Evolutionary conservation across 208 protist genomes (phyloP).

Genomic region (Trypanosoma boissoni): DNA sequence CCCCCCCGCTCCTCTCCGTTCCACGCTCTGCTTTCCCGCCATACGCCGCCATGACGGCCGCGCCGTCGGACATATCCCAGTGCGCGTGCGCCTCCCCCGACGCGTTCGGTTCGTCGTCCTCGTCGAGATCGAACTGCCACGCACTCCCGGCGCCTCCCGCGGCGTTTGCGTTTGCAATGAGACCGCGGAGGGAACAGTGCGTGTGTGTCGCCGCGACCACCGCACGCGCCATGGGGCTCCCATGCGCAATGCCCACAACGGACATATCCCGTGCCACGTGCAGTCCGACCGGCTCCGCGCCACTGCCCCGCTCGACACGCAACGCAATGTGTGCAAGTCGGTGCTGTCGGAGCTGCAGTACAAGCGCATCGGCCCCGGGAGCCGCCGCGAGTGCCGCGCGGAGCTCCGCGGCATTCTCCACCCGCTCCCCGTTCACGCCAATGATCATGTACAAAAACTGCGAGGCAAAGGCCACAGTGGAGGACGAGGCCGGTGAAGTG

Average conservation of each 20-base stretch:
- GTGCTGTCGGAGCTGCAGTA: constrained; percentile 60
- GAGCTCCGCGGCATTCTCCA: constrained; percentile 19
- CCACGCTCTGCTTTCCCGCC: background rate
- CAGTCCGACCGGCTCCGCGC: constrained; percentile 53
- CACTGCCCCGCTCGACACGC: constrained; percentile 31
- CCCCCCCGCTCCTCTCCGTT: no score
- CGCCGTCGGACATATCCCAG: constrained; percentile 30
- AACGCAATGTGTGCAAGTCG: constrained; percentile 45
- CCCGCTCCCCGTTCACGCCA: constrained; percentile 41
- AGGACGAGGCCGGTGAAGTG: no score
- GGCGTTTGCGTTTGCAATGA: constrained; percentile 23
- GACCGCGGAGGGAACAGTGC: constrained; percentile 42
- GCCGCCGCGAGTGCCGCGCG: constrained; percentile 20
- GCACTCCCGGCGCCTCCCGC: background rate
- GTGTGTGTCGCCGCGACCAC: constrained; percentile 37
- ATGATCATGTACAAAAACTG: constrained; percentile 59
- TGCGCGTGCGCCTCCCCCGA: background rate
- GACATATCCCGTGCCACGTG: constrained; percentile 54
- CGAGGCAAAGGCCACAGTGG: constrained; percentile 9
- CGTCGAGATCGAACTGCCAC: constrained; percentile 60
- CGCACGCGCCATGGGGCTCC: constrained; percentile 44
- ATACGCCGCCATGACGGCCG: constrained; percentile 1
- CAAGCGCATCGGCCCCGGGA: constrained; percentile 38
- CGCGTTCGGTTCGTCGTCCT: constrained; percentile 25
- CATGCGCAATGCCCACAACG: constrained; percentile 33